Base-by-base conservation (phyloP, 176 grass and related monocot species). In the Rhynchospora pubera region DNA sequence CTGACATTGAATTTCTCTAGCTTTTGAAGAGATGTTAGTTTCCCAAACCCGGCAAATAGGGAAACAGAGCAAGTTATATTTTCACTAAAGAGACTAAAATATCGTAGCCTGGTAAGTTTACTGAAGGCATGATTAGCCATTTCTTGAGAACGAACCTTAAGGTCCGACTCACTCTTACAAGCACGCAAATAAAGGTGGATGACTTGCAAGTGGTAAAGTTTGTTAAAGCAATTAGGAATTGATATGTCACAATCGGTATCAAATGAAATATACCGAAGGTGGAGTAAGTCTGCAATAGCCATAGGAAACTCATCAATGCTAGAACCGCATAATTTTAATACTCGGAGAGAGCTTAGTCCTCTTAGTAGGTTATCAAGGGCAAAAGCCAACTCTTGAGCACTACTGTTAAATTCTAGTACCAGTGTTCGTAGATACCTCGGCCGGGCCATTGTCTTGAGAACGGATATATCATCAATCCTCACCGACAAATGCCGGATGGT, bases 211-310 rank as follows among this genome's bases (percentile, higher is more conserved):
- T 70, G 65, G 13, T 39, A 70, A 70, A 70, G 65, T 44, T 70
- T 70, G 65, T 70, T 70, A 22, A 70, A 70, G 26, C 32, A 70
- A 70, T 43, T 70, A 70, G 65, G 65, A 70, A 70, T 10, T 70
- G 65, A 16, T 39, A 70, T 23, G 28, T 70, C 16, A 7, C 65
- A 16, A 15, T 32, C 39, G 11, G 65, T 39, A 42, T 10, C 34
- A 16, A 70, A 70, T 43, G 65, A 70, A 70, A 70, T 70, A 70
- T 70, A 70, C 12, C 65, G 65, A 34, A 70, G 65, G 65, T 70
- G 65, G 15, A 70, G 1, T 42, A 70, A 70, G 9, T 70, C 13
- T 0, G 26, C 39, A 16, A 70, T 70, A 16, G 24, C 65, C 32
- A 70, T 44, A 1, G 65, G 65, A 43, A 70, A 70, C 65, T 70